These are phyloP conservation scores for Alternaria atra DNA, from an alignment of 2,329 filamentous ascomycete genomes.

Conservation along the genomic window DNA sequence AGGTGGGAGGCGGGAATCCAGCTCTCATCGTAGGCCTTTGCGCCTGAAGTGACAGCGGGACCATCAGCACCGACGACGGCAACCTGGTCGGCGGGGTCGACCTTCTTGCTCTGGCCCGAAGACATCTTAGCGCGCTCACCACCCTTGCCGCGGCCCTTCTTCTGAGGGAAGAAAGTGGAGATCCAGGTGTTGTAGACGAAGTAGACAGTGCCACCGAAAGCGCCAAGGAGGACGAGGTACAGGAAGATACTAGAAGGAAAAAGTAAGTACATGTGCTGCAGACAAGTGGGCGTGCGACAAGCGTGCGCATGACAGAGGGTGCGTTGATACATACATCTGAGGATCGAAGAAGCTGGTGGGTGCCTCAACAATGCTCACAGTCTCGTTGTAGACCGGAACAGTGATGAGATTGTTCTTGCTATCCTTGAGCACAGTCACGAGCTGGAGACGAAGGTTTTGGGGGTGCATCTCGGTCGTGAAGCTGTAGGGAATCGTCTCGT, in stretches of 20 bases:
- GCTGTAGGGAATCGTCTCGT: conserved; percentile 78
- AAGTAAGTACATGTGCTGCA: conserved; percentile 15
- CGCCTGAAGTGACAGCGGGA: conserved; percentile 72
- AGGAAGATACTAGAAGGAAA: conserved; percentile 81
- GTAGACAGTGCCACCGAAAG: conserved; percentile 83
- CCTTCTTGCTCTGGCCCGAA: conserved; percentile 72
- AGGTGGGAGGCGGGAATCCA: conserved; percentile 94
- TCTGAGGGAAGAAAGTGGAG: conserved; percentile 92
- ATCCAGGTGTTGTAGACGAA: conserved; percentile 99
- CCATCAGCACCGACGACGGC: conserved; percentile 75
- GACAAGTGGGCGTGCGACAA: neutral
- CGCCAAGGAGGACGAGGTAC: conserved; percentile 85
- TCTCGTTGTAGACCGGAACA: conserved; percentile 80
- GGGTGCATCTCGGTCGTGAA: conserved; percentile 94
- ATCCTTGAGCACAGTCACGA: conserved; percentile 78
- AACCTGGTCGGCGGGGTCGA: conserved; percentile 66
- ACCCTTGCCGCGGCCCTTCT: conserved; percentile 66
- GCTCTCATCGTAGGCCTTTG: conserved; percentile 85
- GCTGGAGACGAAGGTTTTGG: conserved; percentile 81
- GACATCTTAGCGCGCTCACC: conserved; percentile 72
- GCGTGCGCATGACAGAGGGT: neutral
- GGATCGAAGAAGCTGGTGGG: conserved; percentile 93
- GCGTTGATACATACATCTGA: conserved; percentile 76
- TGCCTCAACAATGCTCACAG: conserved; percentile 86
- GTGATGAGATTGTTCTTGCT: conserved; percentile 75